Evolutionary conservation across 139 green algal species (phyloP).

Genomic region (Coelastrella sp.): DNA sequence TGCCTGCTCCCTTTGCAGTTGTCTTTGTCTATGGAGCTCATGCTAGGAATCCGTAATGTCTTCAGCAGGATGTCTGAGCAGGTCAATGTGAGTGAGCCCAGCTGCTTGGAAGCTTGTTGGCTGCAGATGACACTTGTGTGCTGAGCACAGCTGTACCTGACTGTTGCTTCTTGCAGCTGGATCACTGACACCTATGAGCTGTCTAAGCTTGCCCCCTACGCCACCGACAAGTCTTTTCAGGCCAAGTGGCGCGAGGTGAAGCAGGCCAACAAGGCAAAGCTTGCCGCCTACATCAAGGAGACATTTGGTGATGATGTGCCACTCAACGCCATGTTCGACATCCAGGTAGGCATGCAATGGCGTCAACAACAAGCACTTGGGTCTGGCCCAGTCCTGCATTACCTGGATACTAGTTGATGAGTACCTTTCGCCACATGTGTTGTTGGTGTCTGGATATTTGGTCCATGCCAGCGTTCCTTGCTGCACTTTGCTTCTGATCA

Average conservation of each 20-base stretch:
- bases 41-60: too few relatives aligned
- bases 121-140: background rate
- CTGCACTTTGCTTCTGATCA: background rate
- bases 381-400: too few relatives aligned
- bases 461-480: too few relatives aligned
- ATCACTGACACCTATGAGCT: slow-evolving; percentile 72
- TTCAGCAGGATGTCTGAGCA: too few relatives aligned
- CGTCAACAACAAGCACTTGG: too few relatives aligned
- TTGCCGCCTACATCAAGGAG: slow-evolving; percentile 81
- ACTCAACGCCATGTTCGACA: slow-evolving; percentile 91
- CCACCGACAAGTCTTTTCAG: slow-evolving; percentile 67
- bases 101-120: too few relatives aligned
- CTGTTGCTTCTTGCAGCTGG: slow-evolving; percentile 42
- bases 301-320: slow-evolving; percentile 80
- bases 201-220: slow-evolving; percentile 54
- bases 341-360: slow-evolving; percentile 78
- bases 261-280: slow-evolving; percentile 83
- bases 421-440: too few relatives aligned
- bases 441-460: too few relatives aligned
- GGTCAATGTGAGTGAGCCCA: background rate
- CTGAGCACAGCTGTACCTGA: too few relatives aligned
- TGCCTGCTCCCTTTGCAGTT: too few relatives aligned
- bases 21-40: too few relatives aligned
- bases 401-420: too few relatives aligned
- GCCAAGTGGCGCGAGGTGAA: slow-evolving; percentile 89